A percentile compares a stretch with the other conserved stretches of the same genome.
phyloP scores from a whole-genome alignment of 805 yeast genomes.

The Komagataella phaffii region DNA sequence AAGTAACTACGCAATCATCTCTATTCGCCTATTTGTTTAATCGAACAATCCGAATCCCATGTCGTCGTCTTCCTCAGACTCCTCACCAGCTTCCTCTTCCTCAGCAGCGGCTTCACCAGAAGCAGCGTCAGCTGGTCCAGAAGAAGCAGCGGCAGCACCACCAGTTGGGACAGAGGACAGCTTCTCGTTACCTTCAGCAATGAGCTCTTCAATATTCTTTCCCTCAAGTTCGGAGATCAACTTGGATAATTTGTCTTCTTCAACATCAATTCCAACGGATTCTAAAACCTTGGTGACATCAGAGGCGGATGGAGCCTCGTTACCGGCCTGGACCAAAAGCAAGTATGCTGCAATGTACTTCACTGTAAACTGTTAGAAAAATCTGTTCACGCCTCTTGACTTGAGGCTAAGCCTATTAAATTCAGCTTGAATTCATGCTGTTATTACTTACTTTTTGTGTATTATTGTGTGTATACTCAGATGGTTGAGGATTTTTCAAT shows the following conservation, averaged over 20 bases:
- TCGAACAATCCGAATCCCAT: slow-evolving; percentile 95
- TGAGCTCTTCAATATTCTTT: slow-evolving; percentile 58
- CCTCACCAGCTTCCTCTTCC: slow-evolving; percentile 42
- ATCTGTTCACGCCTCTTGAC: not conserved
- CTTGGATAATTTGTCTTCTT: slow-evolving; percentile 58
- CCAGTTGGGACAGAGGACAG: slow-evolving; percentile 74
- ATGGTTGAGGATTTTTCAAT: not conserved
- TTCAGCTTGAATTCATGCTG: not conserved
- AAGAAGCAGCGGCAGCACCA: slow-evolving; percentile 59
- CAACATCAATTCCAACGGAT: slow-evolving; percentile 89
- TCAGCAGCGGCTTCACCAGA: slow-evolving; percentile 43
- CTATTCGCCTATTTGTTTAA: slow-evolving; percentile 30
- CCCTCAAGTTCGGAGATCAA: slow-evolving; percentile 69
- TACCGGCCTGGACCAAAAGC: slow-evolving; percentile 81
- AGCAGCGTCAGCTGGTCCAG: slow-evolving; percentile 41
- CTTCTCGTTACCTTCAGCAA: slow-evolving; percentile 73
- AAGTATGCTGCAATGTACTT: slow-evolving; percentile 91
- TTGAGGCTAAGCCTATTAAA: not conserved
- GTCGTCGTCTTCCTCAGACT: slow-evolving; percentile 38
- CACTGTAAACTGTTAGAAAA: slow-evolving; percentile 26
- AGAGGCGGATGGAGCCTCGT: slow-evolving; percentile 77
- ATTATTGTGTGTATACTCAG: not conserved
- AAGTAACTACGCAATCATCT: not conserved
- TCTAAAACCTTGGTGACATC: slow-evolving; percentile 81
- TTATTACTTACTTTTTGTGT: not conserved